Evolutionary conservation across 352 stramenopile genomes (phyloP), one percentile per base, ranked within the genome.

Genomic region (Phytophthora citrophthora): DNA sequence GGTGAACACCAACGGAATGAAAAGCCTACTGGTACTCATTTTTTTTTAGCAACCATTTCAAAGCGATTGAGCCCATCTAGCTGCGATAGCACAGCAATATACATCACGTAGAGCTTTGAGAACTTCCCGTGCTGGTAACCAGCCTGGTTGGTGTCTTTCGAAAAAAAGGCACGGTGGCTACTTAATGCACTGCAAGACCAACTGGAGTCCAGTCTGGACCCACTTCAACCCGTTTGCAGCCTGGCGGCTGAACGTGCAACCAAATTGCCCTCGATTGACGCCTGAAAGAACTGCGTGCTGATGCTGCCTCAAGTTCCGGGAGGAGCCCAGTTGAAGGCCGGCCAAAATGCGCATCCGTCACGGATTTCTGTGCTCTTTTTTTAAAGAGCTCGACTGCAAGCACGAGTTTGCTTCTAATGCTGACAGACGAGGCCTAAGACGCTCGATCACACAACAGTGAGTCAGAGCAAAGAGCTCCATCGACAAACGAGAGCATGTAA

Each of bases 401-500:
- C 18, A 24, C 15, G 13, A 7, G 11, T 31, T 31, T 48, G 10
- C n/a, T 24, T 24, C 39, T 34, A 10, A 34, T 1, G 29, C 8
- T 11, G 9, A 34, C 29, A 34, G 29, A 34, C 29, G 29, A 34
- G 29, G 29, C 9, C 29, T 4, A 34, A 13, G 36, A 13, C 7
- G 24, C 48, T 54, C 49, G 49, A 56, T 23, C 6, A 34, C 20
- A 39, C 49, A 38, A 38, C 32, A 13, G 24, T 36, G 48, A 55
- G 32, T 55, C 32, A 36, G 16, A 45, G 39, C 16, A 20, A 26
- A 20, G 0, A 12, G n/a, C n/a, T 45, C 39, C n/a, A 20, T 45
- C 39, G 20, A 13, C 9, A 12, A 34, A 13, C 29, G 29, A 34
- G 29, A 13, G 29, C 29, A 34, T 13, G 29, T 13, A 34, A 9